Evolutionary conservation across 2,329 filamentous ascomycete species (phyloP), one percentile per base, ranked within the genome.

Genomic region (Plectosphaerella cucumerina): DNA sequence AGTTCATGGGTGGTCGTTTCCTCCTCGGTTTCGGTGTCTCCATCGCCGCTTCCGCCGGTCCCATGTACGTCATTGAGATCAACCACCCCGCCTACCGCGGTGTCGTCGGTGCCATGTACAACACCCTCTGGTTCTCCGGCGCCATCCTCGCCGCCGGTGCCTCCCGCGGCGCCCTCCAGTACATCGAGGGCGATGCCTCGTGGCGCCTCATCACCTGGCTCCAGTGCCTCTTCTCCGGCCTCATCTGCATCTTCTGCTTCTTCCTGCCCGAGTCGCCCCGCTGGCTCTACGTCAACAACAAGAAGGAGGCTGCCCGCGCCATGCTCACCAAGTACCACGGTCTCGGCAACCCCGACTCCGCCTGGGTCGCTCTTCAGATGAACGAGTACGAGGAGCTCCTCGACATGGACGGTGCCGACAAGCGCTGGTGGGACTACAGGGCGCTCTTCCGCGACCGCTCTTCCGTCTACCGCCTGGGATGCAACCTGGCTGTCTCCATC

Each of bases 21-120:
- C 58, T 81, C 21, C 70, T 81, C 18, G 78, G 78, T 6, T 78
- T 80, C 51, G 83, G 83, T 37, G 80, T 83, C 41, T 74, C 77
- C 2, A 80, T 86, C 52, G 77, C 78, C 4, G 75, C 78, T 5
- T 75, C 79, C 3, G 81, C 82, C 5, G 82, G 78, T 1, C 84
- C 84, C 2, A 77, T 81, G n/a, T 86, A 85, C 60, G 78, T 80
- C 15, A 78, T 82, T 43, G 84, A 87, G 62, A 73, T 84, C 50
- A 75, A 81, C 2, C 84, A 86, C 59, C 84, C 84, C 1, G 76
- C 78, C 2, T 83, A 81, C 62, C 75, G 84, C 54, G 82, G 81
- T 39, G 71, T 82, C 20, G 70, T 84, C 56, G 84, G 82, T 1
- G 84, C 81, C 41, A 74, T 85, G 51, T 62, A 60, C 56, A 60